Base-by-base conservation (phyloP, 306 rosid genomes). In the Leucaena leucocephala region DNA sequence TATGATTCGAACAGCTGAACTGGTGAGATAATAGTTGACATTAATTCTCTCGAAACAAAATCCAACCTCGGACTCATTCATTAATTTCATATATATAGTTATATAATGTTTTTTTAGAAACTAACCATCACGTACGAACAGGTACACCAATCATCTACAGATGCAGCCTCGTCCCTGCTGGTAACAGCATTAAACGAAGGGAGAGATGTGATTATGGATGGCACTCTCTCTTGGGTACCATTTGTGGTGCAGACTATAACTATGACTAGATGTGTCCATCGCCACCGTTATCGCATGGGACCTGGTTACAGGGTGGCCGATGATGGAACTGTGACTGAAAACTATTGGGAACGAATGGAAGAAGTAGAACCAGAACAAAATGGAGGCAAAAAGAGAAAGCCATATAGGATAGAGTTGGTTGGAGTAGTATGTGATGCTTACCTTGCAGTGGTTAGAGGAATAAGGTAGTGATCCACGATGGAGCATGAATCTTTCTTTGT, bases 351-450 rank as follows among this genome's bases (percentile, higher is more conserved):
- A 85, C 81, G 85, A 73, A 87, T 82, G 71, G 92, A 87, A 72
- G 86, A 80, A 48, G 92, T 89, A 81, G 94, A 90, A 77, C 94
- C 89, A 10, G 97, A 93, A 71, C 79, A 80, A 59, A 84, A 84
- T 76, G 97, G 76, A 46, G 98, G 91, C 44, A 93, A 87, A 77
- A 93, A 49, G 84, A 93, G 99, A 84, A 96, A 88, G 86, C 97
- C 99, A 49, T 96, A 96, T 83, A 86, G 99, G 84, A 89, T 96
- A 84, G 98, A 96, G 86, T 90, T 96, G 21, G 96, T 96, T 80
- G 99, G 99, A 81, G 94, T 93, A 78, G 94, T 96, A 13, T 96
- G 99, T 62, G 99, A 96, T 85, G 99, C 98, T 76, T 93, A 96
- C 81, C 90, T 96, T 61, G 99, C 99, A 58, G 99, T 91, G 59